Base-by-base conservation (phyloP, 2,329 filamentous ascomycete species). In the Aschersonia sp. region DNA sequence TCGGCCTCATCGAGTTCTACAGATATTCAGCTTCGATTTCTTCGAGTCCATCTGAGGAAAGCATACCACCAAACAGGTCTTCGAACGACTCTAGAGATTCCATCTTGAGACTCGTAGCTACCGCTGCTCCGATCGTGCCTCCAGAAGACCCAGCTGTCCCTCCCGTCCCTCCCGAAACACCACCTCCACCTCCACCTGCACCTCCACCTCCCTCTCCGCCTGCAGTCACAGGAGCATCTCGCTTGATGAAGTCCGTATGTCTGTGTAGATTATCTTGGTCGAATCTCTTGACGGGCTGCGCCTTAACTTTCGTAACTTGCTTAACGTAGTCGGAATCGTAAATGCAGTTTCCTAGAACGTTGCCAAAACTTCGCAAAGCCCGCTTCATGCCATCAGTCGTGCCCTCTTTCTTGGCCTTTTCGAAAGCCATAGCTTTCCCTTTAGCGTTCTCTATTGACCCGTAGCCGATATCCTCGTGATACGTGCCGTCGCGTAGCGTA, bases 401-500 rank as follows among this genome's bases (percentile, higher is more conserved):
- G 5, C 88, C 94, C 69, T 97, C 89, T 64, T 98, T 98, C 71
- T 97, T 98, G 1, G 92, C 89, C 67, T 98, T 98, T 63, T 98
- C 92, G 59, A 97, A 98, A 0, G 91, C 92, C 46, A 86, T 84
- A 3, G 89, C 91, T 68, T 98, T 98, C 48, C 87, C 85, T 66
- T 91, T 94, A 64, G 84, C 88, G 59, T 98, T 98, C 64, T 97
- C 91, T 56, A 94, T 94, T 55, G 92, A 86, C 5, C 92, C 92
- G 59, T 98, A 98, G 31, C 92, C 92, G 52, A 97, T 84, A 61
- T 98, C 92, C 75, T 98, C 92, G 62, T 97, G 92, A 61, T 81
- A 97, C n/a, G 91, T 92, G 44, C 92, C 92, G 65, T 97, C 91
- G 52, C 82, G 84, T 47, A 98, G 68, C 2, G 89, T 95, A 35